Evolutionary conservation across 1,284 basidiomycete genomes (phyloP).

Genomic region (Coniferiporia sulphurascens): DNA sequence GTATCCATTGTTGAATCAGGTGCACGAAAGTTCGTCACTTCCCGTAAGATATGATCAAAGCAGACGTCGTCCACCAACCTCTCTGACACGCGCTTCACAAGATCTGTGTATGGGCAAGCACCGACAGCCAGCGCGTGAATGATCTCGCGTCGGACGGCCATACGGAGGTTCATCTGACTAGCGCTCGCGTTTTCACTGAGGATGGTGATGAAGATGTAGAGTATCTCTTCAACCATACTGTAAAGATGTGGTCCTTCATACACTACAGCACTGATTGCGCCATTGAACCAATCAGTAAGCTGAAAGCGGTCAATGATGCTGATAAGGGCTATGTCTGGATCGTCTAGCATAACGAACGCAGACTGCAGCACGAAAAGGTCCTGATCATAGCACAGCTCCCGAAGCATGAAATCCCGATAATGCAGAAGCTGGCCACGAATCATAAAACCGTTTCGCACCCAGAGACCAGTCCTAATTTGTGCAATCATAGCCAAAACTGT

Average conservation of each 20-base stretch:
- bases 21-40: conserved; percentile 80
- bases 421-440: conserved; percentile 95
- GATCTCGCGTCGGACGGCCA: conserved; percentile 78
- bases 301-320: conserved; percentile 90
- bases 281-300: conserved; percentile 75
- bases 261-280: conserved; percentile 47
- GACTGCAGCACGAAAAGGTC: conserved; percentile 92
- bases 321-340: conserved; percentile 78
- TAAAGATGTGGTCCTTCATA: conserved; percentile 74
- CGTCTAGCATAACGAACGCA: conserved; percentile 66
- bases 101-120: conserved; percentile 86
- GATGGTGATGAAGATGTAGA: conserved; percentile 85
- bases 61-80: conserved; percentile 81
- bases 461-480: conserved; percentile 91
- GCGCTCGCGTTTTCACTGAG: conserved; percentile 80
- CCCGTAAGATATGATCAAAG: conserved; percentile 77
- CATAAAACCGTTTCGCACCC: conserved; percentile 96
- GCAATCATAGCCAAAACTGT: conserved; percentile 85
- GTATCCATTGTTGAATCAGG: conserved; percentile 77
- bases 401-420: conserved; percentile 93
- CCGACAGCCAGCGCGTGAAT: conserved; percentile 89
- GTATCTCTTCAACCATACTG: conserved; percentile 89
- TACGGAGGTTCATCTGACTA: conserved; percentile 62
- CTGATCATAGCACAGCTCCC: conserved; percentile 96
- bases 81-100: conserved; percentile 89